Evolutionary conservation across 345 rosid species (phyloP), one percentile per base, ranked within the genome.

Genomic region (Clarkia xantiana): DNA sequence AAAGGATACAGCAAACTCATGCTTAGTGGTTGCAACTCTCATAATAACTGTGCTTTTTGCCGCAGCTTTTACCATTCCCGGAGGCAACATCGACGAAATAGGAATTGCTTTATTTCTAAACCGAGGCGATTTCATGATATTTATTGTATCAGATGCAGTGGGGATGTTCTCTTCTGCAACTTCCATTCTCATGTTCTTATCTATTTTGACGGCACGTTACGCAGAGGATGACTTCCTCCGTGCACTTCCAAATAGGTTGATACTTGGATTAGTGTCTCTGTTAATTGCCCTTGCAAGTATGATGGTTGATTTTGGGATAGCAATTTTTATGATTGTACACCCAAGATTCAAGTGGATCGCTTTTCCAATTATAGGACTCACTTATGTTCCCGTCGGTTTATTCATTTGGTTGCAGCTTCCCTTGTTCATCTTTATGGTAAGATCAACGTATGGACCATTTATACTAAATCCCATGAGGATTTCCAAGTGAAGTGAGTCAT

Each of bases 41-140:
- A 68, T 66, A 3, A 67, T 64, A 2, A 58, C 73, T 0, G 67
- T 63, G 0, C 53, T 74, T 11, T 71, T 71, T 20, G 73, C 68
- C 1, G 73, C 64, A 0, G 65, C 68, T 15, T 45, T 74, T 29
- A 71, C 62, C 0, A 63, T 67, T 0, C 73, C 75, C 0, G 72
- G 72, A 0, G 78, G 66, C 17, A 53, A 52, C 10, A 14, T 56
- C 14, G 25, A 50, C 0, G 64, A 50, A 2, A 54, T 17, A 0
- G 63, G 75, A 2, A 40, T 0, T 14, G 73, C 79, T 0, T 47
- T 52, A 29, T 56, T 62, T 17, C 7, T n/a, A 10, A 9, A 42
- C 0, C 2, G 47, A 16, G 11, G 0, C 9, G 3, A 1, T 1
- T 68, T 75, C 54, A 43, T 10, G 16, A 15, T 22, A 1, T 75